Conservation (phyloP, 2,329 filamentous ascomycete genomes). For the Sphaceloma murrayae region DNA sequence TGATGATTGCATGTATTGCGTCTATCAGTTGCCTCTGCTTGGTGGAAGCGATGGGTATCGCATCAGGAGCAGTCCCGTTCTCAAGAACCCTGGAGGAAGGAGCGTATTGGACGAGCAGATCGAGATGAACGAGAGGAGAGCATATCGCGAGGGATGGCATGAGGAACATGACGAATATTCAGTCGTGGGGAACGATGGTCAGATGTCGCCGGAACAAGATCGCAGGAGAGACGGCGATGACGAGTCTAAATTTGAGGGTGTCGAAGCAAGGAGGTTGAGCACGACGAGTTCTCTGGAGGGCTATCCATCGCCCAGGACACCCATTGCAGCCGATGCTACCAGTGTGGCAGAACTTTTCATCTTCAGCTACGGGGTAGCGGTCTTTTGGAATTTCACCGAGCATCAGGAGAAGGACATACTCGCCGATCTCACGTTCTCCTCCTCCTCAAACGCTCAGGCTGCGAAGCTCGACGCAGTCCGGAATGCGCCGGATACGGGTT, state of each 20-base stretch:
- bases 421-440: constrained; percentile 84
- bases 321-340: constrained; percentile 60
- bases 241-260: constrained; percentile 4
- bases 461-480: constrained; percentile 19
- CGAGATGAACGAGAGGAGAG: constrained; percentile 78
- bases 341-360: constrained; percentile 92
- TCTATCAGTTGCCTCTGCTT: constrained; percentile 84
- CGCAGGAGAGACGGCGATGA: constrained; percentile 15
- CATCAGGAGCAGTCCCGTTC: constrained; percentile 76
- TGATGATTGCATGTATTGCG: constrained; percentile 92
- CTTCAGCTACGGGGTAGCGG: constrained; percentile 92
- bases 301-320: constrained; percentile 41
- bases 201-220: constrained; percentile 4
- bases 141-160: constrained; percentile 87
- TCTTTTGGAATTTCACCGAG: constrained; percentile 98
- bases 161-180: constrained; percentile 62
- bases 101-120: constrained; percentile 91
- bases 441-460: constrained; percentile 42
- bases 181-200: constrained; percentile 24
- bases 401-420: constrained; percentile 93
- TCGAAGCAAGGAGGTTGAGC: constrained; percentile 22
- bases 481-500: constrained; percentile 22
- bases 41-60: constrained; percentile 80
- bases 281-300: constrained; percentile 30
- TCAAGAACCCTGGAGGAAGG: constrained; percentile 89